Base-by-base conservation (phyloP, 345 rosid species). In the Eucalyptus sp. region DNA sequence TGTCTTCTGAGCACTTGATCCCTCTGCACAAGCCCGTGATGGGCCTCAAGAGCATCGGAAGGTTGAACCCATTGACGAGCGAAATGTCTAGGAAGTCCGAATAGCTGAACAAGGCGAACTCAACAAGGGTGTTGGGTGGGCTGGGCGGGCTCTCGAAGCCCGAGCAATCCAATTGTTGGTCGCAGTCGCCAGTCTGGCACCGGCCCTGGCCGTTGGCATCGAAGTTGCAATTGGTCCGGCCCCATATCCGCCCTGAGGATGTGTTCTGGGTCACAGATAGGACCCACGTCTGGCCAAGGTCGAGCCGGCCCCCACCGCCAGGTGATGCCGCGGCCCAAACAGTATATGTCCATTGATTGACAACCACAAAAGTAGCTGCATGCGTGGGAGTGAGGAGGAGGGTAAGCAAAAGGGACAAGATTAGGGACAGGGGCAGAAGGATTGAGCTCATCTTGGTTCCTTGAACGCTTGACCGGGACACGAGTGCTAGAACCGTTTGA, bases 291-390 rank as follows among this genome's bases (percentile, higher is more conserved):
- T 90, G 87, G 86, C 90, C 80, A 12, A 8, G 83, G 48, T 91
- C 37, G 12, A 92, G 91, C 52, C 33, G 90, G n/a, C 44, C 27
- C 24, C 93, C 90, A 11, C 92, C 93, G 1, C 93, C 88, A 3
- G 91, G 92, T 8, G 58, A 37, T 8, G 92, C 89, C 1, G 89
- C 92, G 4, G 91, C 91, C 92, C 91, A 92, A 9, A 92, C 90
- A 0, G 90, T 89, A 86, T 89, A 89, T 10, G 88, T 43, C 71
- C 91, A 92, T 41, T 89, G 88, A 87, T 92, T 90, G 50, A 25
- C 60, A 51, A 90, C 29, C 17, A 33, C 90, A 14, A 91, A 88
- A 54, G 33, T 88, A 50, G 91, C 89, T 20, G 90, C 92, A 50
- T 60, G 18, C 8, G 86, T 20, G 62, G 87, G 13, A 60, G 87